Evolutionary conservation across 2,329 filamentous ascomycete species (phyloP).

Genomic region (Aspergillus alliaceus): DNA sequence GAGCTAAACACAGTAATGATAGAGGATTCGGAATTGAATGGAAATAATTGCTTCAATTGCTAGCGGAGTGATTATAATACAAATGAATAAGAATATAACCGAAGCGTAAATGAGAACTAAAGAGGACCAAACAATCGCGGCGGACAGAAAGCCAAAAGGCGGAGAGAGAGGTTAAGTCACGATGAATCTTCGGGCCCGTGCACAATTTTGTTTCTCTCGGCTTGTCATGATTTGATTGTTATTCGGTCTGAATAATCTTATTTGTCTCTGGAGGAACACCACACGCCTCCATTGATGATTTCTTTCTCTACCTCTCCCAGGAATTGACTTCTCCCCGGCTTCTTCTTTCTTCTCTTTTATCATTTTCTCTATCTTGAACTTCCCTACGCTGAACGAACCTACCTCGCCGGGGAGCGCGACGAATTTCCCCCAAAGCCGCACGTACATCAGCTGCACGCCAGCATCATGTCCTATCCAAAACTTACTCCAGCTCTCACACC

Average conservation of each 20-base stretch:
- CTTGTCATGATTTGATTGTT: slow-evolving; percentile 10
- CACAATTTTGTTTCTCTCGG: slow-evolving; percentile 35
- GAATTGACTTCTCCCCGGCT: slow-evolving; percentile 4
- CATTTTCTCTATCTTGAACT: slow-evolving; percentile 12
- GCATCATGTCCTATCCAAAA: slow-evolving; percentile 44
- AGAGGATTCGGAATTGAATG: background rate
- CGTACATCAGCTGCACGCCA: slow-evolving; percentile 10
- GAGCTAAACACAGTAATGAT: background rate
- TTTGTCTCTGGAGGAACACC: slow-evolving; percentile 8
- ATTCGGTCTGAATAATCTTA: slow-evolving; percentile 12
- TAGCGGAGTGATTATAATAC: too few species aligned
- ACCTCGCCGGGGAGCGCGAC: slow-evolving; percentile 26
- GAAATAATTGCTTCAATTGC: background rate
- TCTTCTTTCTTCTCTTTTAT: background rate
- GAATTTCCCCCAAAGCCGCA: slow-evolving; percentile 6
- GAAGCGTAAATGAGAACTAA: slow-evolving; percentile 1
- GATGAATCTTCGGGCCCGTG: slow-evolving; percentile 32
- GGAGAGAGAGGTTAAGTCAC: slow-evolving; percentile 9
- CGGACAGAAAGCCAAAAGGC: slow-evolving; percentile 20
- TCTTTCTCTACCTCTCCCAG: slow-evolving; percentile 5
- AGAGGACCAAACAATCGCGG: background rate
- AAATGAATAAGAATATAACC: too few species aligned
- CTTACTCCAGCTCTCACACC: slow-evolving; percentile 37
- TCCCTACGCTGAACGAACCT: slow-evolving; percentile 18
- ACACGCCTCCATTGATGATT: slow-evolving; percentile 20